phyloP scores from a whole-genome alignment of 2,329 filamentous ascomycete genomes.

The Cladosporium sp. region DNA sequence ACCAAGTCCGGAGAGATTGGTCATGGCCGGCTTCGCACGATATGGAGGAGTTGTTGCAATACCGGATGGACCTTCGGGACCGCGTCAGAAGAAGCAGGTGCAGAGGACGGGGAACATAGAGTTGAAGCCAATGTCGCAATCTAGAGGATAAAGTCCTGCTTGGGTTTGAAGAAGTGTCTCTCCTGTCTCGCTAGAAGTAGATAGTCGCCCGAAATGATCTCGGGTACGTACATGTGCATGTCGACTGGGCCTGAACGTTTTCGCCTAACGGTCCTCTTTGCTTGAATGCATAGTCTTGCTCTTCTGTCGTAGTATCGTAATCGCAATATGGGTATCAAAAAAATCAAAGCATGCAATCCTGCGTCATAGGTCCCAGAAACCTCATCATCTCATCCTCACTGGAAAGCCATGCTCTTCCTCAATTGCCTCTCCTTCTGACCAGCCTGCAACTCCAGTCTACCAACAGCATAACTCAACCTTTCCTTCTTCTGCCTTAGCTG shows the following conservation, averaged over 20 bases:
- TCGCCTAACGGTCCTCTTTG: too few relatives aligned
- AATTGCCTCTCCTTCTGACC: conserved; percentile 68
- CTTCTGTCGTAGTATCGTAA: neutral
- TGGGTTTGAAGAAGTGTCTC: too few relatives aligned
- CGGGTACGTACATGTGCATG: too few relatives aligned
- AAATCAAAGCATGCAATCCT: neutral
- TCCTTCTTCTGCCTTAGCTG: conserved; percentile 78
- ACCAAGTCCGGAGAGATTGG: neutral
- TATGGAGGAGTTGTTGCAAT: neutral
- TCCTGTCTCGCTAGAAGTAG: too few relatives aligned
- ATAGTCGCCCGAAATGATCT: too few relatives aligned
- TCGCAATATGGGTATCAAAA: conserved; percentile 10
- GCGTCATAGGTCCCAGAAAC: neutral
- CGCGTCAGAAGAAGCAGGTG: neutral
- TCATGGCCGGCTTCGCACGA: neutral
- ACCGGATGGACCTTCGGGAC: neutral
- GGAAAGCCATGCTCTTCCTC: conserved; percentile 66
- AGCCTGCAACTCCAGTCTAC: conserved; percentile 81
- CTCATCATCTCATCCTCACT: neutral
- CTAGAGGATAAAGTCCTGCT: neutral
- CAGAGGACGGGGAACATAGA: neutral
- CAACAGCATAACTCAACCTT: conserved; percentile 78
- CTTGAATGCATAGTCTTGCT: neutral
- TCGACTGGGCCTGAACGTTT: too few relatives aligned
- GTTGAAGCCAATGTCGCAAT: neutral